Evolutionary conservation across 1,284 basidiomycete species (phyloP).

Genomic region (Sporisorium exsertum): DNA sequence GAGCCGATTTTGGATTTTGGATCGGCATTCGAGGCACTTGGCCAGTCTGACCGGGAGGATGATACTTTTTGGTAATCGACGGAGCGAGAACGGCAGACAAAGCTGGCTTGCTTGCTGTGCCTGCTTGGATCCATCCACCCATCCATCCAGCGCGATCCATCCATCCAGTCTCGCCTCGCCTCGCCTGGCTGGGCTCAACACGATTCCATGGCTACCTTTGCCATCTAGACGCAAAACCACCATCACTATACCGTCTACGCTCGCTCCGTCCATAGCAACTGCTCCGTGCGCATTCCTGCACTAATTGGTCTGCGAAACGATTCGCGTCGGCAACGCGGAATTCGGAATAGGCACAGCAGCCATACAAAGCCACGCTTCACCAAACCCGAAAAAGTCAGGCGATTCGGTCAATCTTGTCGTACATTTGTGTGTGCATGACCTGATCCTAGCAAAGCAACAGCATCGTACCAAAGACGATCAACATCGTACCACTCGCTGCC

Average conservation of each 20-base stretch:
- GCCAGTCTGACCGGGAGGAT: not conserved
- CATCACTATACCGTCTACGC: not conserved
- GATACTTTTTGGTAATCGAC: no score
- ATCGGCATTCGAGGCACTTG: slow-evolving; percentile 1
- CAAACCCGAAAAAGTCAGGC: slow-evolving; percentile 34
- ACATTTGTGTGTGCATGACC: not conserved
- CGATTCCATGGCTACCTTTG: not conserved
- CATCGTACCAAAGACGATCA: not conserved
- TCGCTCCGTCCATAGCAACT: not conserved
- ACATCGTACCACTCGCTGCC: slow-evolving; percentile 3
- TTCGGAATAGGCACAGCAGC: slow-evolving; percentile 17
- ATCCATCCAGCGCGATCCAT: slow-evolving; percentile 12
- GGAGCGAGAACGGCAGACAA: no score
- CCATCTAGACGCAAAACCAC: not conserved
- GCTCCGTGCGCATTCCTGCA: not conserved
- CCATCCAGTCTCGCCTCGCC: slow-evolving; percentile 4
- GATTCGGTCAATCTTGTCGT: slow-evolving; percentile 10
- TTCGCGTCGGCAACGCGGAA: slow-evolving; percentile 26
- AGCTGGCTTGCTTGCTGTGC: not conserved
- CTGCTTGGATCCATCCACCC: slow-evolving; percentile 2
- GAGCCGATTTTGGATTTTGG: not conserved
- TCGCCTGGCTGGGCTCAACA: not conserved
- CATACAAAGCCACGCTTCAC: not conserved
- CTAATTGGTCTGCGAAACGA: not conserved
- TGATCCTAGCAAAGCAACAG: slow-evolving; percentile 23